A percentile compares a stretch with the other conserved stretches of the same genome.
Evolutionary conservation across 208 protist species (phyloP).

Genomic region (Leishmania braziliensis): DNA sequence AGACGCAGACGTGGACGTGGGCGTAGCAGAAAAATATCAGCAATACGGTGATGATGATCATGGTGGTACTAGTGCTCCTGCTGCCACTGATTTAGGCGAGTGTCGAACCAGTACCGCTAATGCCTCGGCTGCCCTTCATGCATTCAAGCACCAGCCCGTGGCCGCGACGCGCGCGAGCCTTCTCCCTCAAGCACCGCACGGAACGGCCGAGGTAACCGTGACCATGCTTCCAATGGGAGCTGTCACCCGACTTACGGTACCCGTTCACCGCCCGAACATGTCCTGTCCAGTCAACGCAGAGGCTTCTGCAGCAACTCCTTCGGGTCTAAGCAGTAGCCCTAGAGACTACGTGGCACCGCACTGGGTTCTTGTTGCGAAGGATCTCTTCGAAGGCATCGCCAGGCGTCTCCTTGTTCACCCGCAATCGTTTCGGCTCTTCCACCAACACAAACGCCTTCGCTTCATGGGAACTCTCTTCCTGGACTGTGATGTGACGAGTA

Average conservation of each 20-base stretch:
- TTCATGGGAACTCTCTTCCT: constrained; percentile 64
- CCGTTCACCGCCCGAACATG: constrained; percentile 28
- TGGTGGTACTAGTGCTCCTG: background rate
- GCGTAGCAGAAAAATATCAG: background rate
- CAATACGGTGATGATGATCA: background rate
- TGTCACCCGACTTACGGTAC: constrained; percentile 28
- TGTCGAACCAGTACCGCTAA: background rate
- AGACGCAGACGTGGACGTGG: constrained; percentile 27
- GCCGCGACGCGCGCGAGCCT: constrained; percentile 16
- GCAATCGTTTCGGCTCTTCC: constrained; percentile 57
- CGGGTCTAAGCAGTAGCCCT: background rate
- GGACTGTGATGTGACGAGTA: constrained; percentile 40
- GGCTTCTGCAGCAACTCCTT: background rate
- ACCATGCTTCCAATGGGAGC: constrained; percentile 39
- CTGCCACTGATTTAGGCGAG: background rate
- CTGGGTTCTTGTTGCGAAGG: constrained; percentile 56
- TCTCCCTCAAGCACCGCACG: constrained; percentile 27
- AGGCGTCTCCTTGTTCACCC: constrained; percentile 60
- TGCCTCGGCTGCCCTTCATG: background rate
- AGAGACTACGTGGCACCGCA: constrained; percentile 4
- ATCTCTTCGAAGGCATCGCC: constrained; percentile 68
- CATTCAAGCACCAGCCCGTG: background rate
- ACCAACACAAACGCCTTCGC: constrained; percentile 57
- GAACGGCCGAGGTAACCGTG: constrained; percentile 35
- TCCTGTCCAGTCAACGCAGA: constrained; percentile 14